Evolutionary conservation across 108 stramenopile species (phyloP), one percentile per base, ranked within the genome.

Genomic region (Cylindrotheca closterium): DNA sequence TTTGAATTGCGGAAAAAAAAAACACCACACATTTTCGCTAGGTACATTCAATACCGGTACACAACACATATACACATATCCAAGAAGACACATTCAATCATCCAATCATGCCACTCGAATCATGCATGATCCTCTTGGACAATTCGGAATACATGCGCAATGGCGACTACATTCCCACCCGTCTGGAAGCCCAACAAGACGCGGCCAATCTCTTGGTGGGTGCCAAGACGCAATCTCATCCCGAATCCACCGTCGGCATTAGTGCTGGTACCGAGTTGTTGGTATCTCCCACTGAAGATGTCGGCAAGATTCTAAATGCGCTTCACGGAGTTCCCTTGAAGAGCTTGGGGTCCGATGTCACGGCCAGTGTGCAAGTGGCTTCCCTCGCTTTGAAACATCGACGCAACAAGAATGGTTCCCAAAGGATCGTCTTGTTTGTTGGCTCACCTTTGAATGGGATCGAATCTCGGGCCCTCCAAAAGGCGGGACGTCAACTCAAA

Each of bases 61-160:
- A n/a, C n/a, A n/a, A n/a, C n/a, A n/a, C n/a, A n/a, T n/a, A n/a
- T n/a, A n/a, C 18, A 51, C 8, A 51, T n/a, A 51, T 5, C 8
- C 18, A n/a, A 51, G 5, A 51, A 23, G 5, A 51, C 2, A 57
- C 51, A 57, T 12, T 12, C 17, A 37, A 27, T 19, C 37, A 0
- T 37, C 29, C 5, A 59, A 51, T 15, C 7, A 98, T 98, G 96
- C 94, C 93, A 29, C 88, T 99, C 64, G 98, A 99, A 80, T 88
- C 89, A 26, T 96, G 94, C 66, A 97, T 99, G 92, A 93, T 99
- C 69, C 89, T 97, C 55, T 75, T 99, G 68, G 99, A 99, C 79
- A 98, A 92, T 71, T 96, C 94, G 62, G 96, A 99, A 73, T 96
- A 82, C 77, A 98, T 98, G 96, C 78, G 99, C 46, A 99, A 99